phyloP scores from a whole-genome alignment of 2,329 filamentous ascomycete genomes.

The Metarhizium rileyi region DNA sequence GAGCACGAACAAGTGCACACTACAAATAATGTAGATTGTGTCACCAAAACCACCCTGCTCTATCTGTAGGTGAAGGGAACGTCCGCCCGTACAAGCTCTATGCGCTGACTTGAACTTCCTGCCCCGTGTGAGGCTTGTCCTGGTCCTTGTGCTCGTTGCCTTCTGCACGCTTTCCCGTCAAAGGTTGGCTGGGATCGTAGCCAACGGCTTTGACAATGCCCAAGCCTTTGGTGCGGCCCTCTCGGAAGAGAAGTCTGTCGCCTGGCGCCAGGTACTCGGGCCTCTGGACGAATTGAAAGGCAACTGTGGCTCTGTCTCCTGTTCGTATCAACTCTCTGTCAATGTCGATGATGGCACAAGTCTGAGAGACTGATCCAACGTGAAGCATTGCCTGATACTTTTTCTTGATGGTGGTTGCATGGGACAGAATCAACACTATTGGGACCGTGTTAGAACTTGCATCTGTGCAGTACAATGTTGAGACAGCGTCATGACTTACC shows the following conservation, averaged over 20 bases:
- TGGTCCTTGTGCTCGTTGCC: conserved; percentile 5
- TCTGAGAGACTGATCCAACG: conserved; percentile 89
- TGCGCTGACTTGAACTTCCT: conserved; percentile 4
- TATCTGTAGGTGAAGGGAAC: too few species aligned
- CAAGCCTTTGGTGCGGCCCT: conserved; percentile 88
- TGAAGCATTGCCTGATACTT: conserved; percentile 98
- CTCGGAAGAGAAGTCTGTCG: conserved; percentile 83
- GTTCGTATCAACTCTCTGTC: conserved; percentile 93
- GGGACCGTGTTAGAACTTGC: background rate
- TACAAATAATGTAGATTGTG: too few species aligned
- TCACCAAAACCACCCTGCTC: too few species aligned
- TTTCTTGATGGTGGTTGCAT: conserved; percentile 92
- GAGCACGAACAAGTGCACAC: too few species aligned
- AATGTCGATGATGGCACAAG: conserved; percentile 94
- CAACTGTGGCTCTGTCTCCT: conserved; percentile 86
- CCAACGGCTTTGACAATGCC: conserved; percentile 89
- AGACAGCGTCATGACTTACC: conserved; percentile 33
- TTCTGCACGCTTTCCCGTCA: conserved; percentile 17
- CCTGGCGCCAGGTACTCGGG: conserved; percentile 87
- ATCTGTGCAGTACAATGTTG: background rate
- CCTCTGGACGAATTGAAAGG: conserved; percentile 87
- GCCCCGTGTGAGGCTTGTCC: background rate
- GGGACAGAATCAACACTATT: conserved; percentile 79
- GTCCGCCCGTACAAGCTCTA: background rate
- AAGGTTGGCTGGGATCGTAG: conserved; percentile 59